phyloP scores from a whole-genome alignment of 805 yeast species.

The Sugiyamaella chiloensis region DNA sequence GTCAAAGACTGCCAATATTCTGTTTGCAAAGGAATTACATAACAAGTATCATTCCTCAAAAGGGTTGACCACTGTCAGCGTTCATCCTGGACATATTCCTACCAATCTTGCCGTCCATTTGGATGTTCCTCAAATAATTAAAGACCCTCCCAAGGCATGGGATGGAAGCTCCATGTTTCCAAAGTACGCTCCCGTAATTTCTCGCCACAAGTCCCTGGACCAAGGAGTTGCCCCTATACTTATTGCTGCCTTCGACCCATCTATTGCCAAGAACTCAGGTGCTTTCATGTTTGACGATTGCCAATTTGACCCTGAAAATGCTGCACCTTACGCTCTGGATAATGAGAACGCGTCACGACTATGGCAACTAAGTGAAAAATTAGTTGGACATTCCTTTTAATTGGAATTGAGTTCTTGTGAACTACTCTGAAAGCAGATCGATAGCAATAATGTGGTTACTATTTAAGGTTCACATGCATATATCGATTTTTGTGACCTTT shows the following conservation, averaged over 20 bases:
- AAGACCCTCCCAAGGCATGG: constrained; percentile 55
- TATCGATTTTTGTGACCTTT: too few relatives aligned
- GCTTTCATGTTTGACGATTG: constrained; percentile 8
- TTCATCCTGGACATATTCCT: constrained; percentile 15
- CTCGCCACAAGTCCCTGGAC: constrained; percentile 2
- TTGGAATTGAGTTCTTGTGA: too few relatives aligned
- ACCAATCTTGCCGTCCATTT: constrained; percentile 13
- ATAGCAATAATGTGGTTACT: too few relatives aligned
- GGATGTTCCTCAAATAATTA: constrained; percentile 36
- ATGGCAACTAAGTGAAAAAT: constrained; percentile 12
- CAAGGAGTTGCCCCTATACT: constrained; percentile 7
- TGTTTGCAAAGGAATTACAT: constrained; percentile 7
- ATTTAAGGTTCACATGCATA: too few relatives aligned
- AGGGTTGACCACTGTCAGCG: constrained; percentile 6
- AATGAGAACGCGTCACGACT: constrained; percentile 8
- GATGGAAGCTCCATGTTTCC: constrained; percentile 37
- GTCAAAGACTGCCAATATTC: constrained; percentile 8
- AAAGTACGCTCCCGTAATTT: not conserved
- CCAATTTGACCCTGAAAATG: constrained; percentile 1
- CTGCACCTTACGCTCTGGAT: constrained; percentile 6
- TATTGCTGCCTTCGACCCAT: constrained; percentile 5
- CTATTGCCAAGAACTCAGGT: constrained; percentile 5
- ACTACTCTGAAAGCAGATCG: too few relatives aligned
- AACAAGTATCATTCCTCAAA: constrained; percentile 3
- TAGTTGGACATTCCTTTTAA: constrained; percentile 3